phyloP scores from a whole-genome alignment of 495 filamentous ascomycete species.

The Penicillium silybi region DNA sequence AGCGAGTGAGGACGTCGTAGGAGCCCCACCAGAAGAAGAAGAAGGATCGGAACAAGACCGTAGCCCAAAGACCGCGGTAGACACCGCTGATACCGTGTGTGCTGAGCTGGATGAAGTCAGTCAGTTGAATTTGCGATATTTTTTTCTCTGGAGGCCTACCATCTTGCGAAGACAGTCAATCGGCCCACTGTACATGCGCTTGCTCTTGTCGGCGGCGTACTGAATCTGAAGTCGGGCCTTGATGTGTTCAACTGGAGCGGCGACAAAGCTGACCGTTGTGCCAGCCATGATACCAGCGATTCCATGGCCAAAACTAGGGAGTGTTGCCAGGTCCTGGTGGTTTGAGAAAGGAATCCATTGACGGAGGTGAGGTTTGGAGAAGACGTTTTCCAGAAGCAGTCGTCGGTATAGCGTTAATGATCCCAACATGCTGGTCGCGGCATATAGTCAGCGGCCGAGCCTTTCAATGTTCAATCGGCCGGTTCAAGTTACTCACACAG shows the following conservation, averaged over 20 bases:
- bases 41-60: constrained; percentile 81
- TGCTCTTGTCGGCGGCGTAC: constrained; percentile 69
- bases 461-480: background rate
- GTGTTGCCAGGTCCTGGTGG: constrained; percentile 35
- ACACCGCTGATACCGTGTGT: constrained; percentile 73
- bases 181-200: constrained; percentile 78
- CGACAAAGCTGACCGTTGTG: constrained; percentile 85
- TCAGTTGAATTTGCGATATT: background rate
- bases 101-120: constrained; percentile 26
- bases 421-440: constrained; percentile 68
- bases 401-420: constrained; percentile 85
- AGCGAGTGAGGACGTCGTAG: constrained; percentile 76
- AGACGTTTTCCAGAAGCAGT: constrained; percentile 73
- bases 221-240: constrained; percentile 94
- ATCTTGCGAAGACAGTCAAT: constrained; percentile 77
- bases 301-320: constrained; percentile 78
- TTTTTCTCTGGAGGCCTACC: constrained; percentile 28
- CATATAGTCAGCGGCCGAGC: background rate
- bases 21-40: constrained; percentile 98
- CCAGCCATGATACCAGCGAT: constrained; percentile 85
- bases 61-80: constrained; percentile 81
- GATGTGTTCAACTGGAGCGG: constrained; percentile 91
- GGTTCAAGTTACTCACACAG: constrained; percentile 47
- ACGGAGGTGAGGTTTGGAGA: constrained; percentile 53
- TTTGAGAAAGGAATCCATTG: constrained; percentile 30